Evolutionary conservation across 106 monocot species (phyloP).

Genomic region (Allium fistulosum): DNA sequence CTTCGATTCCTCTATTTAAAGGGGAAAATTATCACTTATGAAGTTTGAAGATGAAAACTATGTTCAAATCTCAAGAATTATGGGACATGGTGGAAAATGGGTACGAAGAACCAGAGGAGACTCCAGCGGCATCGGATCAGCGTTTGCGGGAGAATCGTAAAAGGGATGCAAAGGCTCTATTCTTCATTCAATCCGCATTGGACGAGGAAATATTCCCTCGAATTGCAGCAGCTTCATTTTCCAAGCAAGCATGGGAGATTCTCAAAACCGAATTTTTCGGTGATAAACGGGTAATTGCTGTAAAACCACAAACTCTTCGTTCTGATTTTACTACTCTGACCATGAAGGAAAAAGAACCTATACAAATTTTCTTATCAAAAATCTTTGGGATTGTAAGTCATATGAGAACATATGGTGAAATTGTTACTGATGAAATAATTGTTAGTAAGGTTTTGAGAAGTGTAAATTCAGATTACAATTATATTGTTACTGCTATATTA

Average conservation of each 20-base stretch:
- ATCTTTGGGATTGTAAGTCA: no score
- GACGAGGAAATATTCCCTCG: neutral
- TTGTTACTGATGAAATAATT: no score
- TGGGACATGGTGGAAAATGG: neutral
- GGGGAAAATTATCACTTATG: neutral
- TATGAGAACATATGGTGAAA: no score
- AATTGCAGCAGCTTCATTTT: neutral
- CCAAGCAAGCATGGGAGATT: neutral
- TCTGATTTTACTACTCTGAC: neutral
- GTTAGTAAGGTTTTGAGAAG: no score
- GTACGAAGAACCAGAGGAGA: neutral
- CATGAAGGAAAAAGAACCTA: neutral
- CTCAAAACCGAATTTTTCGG: neutral
- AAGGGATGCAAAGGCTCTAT: constrained; percentile 1
- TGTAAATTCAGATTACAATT: no score
- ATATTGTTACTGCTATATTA: no score
- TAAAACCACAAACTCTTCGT: neutral
- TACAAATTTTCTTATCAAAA: no score
- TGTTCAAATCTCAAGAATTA: constrained; percentile 1
- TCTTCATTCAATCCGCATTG: constrained; percentile 1
- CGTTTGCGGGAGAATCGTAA: neutral
- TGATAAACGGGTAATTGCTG: neutral
- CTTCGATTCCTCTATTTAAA: constrained; percentile 1
- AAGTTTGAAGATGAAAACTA: neutral
- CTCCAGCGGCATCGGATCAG: no score